Percentiles rank a stretch among this genome's conserved stretches.
phyloP scores from a whole-genome alignment of 1,139 yeast genomes.

The Geotrichum klebahnii region DNA sequence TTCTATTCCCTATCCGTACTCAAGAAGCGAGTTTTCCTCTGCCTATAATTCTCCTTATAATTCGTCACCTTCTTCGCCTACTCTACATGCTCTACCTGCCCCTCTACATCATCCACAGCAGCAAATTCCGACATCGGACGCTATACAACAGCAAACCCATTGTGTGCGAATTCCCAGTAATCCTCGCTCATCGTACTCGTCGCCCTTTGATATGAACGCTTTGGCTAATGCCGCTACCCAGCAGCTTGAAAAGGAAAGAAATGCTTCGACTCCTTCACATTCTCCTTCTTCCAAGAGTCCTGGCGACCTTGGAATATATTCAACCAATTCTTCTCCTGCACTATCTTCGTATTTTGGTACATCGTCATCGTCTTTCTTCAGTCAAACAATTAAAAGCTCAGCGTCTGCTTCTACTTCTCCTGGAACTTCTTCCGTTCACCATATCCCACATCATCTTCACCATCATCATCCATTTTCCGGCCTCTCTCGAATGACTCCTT shows the following conservation, averaged over 20 bases:
- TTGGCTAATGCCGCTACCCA: constrained; percentile 80
- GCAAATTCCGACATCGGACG: constrained; percentile 6
- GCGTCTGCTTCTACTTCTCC: constrained; percentile 24
- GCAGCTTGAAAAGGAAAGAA: constrained; percentile 54
- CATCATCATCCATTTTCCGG: constrained; percentile 45
- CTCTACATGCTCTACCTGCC: constrained; percentile 18
- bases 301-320: constrained; percentile 29
- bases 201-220: constrained; percentile 62
- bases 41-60: constrained; percentile 25
- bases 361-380: constrained; percentile 18
- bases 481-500: constrained; percentile 54
- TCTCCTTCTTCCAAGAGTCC: constrained; percentile 9
- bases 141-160: constrained; percentile 16
- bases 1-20: constrained; percentile 10
- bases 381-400: constrained; percentile 5
- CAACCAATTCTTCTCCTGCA: constrained; percentile 61
- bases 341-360: constrained; percentile 53
- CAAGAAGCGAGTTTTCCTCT: constrained; percentile 24
- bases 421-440: constrained; percentile 16
- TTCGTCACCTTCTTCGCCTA: constrained; percentile 28
- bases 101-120: not conserved
- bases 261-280: not conserved
- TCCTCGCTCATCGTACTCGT: constrained; percentile 8
- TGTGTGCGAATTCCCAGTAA: constrained; percentile 11
- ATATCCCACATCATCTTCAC: constrained; percentile 30